Evolutionary conservation across 2,329 filamentous ascomycete genomes (phyloP), one percentile per base, ranked within the genome.

Genomic region (Aotearoamyces nothofagi): DNA sequence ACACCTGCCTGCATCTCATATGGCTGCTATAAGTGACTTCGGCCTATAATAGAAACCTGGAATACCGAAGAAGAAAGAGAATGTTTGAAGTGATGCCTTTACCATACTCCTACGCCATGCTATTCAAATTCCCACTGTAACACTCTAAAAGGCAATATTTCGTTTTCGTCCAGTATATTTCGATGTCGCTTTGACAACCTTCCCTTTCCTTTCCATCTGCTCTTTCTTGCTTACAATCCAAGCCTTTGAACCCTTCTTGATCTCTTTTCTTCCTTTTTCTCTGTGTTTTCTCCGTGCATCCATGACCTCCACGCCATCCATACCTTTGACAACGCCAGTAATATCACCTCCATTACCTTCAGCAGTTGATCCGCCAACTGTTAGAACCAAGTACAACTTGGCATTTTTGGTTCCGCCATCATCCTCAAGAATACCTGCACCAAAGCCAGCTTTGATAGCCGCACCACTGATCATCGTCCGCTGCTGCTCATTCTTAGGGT

Each of bases 121-220:
- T 38, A 45, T 43, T 39, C 39, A 35, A 22, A 20, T 20, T 25
- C 22, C 20, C 19, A 15, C 22, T 20, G 19, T 24, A 15, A 15
- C 20, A 10, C 5, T 39, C 35, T 60, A 93, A 51, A 92, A 93
- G 17, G 73, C 73, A 31, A 76, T 60, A 33, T 80, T 70, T 53
- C 90, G 69, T 60, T 84, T 93, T 44, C 90, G 66, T 16, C 87
- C 90, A 1, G 87, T 96, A 52, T 93, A 98, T 56, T 92, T 96
- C 29, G 81, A 92, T 32, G 68, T 83, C 1, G 74, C 60, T 62
- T 96, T 96, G 42, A 96, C 87, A 15, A 96, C 68, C 61, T 90
- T 94, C 25, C 90, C 90, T 56, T 94, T 93, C 37, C 72, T 66
- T 55, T 92, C 80, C 79, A 93, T 90, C 58, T 93, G 83, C 40